Percentiles rank a stretch among this genome's conserved stretches.
Conservation (phyloP, 306 rosid genomes). For the Purshia tridentata region DNA sequence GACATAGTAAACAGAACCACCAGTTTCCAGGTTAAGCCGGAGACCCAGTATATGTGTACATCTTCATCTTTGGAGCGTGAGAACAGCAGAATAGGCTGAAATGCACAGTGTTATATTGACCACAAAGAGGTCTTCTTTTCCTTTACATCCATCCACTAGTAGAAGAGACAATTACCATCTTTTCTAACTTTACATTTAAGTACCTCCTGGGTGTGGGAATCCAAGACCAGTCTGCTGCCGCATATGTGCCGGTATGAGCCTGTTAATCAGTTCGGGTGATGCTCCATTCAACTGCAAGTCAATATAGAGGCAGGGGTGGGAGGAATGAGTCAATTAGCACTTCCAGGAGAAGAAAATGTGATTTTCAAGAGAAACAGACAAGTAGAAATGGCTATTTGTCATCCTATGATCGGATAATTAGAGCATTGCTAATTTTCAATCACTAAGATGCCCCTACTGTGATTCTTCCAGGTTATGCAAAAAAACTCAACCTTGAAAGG, state of each 20-base stretch:
- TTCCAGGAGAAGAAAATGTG: not conserved
- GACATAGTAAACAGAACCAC: conserved; percentile 44
- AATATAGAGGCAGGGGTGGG: not conserved
- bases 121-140: conserved; percentile 40
- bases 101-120: conserved; percentile 42
- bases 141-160: conserved; percentile 38
- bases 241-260: conserved; percentile 82
- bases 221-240: conserved; percentile 62
- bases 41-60: conserved; percentile 57
- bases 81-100: conserved; percentile 49
- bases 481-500: not conserved
- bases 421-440: not conserved
- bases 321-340: not conserved
- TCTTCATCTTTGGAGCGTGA: conserved; percentile 55
- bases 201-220: conserved; percentile 52
- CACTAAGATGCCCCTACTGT: not conserved
- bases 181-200: conserved; percentile 47
- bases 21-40: conserved; percentile 47
- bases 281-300: conserved; percentile 67
- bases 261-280: conserved; percentile 65
- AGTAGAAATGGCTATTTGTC: not conserved
- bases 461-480: not conserved
- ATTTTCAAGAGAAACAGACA: not conserved
- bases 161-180: conserved; percentile 35
- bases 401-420: not conserved